phyloP scores from a whole-genome alignment of 129 eudicot species.

The Helichrysum umbraculigerum region DNA sequence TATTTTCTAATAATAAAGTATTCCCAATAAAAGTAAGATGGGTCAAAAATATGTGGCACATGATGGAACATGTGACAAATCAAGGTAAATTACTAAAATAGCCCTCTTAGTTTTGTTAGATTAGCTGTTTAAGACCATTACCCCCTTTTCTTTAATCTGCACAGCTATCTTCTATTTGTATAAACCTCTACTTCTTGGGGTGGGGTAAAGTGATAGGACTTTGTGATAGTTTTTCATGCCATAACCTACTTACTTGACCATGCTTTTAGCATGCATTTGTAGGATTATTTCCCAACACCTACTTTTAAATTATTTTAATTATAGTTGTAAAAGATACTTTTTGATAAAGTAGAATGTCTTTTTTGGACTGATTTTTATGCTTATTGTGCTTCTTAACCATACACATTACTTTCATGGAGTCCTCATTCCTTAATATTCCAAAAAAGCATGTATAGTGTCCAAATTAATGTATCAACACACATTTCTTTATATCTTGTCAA shows the following conservation, averaged over 20 bases:
- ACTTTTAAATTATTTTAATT: neutral
- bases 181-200: slow-evolving; percentile 14
- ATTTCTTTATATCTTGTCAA: neutral
- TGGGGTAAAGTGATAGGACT: slow-evolving; percentile 24
- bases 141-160: neutral
- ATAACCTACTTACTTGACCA: slow-evolving; percentile 7
- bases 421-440: neutral
- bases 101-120: slow-evolving; percentile 2
- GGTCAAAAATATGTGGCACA: slow-evolving; percentile 6
- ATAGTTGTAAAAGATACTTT: neutral
- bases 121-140: neutral
- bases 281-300: slow-evolving; percentile 17
- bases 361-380: neutral
- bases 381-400: slow-evolving; percentile 1
- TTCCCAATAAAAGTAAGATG: neutral
- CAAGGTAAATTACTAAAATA: slow-evolving; percentile 12
- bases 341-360: slow-evolving; percentile 3
- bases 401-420: slow-evolving; percentile 6
- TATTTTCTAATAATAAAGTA: too few relatives aligned
- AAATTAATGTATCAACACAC: neutral
- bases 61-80: slow-evolving; percentile 31
- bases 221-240: slow-evolving; percentile 15
- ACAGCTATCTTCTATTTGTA: neutral
- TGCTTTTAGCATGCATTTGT: slow-evolving; percentile 26
- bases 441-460: neutral